Conservation (phyloP, 2,329 filamentous ascomycete genomes). For the Fusarium ramigenum region DNA sequence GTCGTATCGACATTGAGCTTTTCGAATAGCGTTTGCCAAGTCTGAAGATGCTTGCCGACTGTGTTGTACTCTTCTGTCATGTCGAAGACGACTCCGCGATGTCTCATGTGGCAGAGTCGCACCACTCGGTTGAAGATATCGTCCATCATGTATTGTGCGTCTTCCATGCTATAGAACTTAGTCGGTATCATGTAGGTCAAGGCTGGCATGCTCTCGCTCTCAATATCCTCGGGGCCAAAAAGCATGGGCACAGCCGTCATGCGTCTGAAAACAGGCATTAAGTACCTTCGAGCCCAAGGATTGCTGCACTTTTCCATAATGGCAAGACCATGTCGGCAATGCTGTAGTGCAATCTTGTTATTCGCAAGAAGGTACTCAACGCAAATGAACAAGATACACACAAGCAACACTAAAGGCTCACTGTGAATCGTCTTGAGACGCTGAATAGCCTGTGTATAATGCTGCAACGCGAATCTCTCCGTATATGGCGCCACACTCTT, state of each 20-base stretch:
- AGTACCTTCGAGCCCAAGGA: background rate
- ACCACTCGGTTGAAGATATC: conserved; percentile 1
- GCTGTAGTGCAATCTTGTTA: background rate
- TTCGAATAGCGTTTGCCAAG: background rate
- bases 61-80: background rate
- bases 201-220: background rate
- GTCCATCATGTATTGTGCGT: conserved; percentile 14
- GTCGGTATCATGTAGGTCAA: background rate
- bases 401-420: background rate
- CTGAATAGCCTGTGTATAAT: conserved; percentile 14
- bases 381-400: conserved; percentile 12
- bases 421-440: background rate
- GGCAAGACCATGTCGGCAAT: background rate
- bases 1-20: background rate
- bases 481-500: background rate
- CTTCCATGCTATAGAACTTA: background rate
- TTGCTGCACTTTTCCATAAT: background rate
- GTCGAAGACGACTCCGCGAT: background rate
- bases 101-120: background rate
- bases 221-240: background rate
- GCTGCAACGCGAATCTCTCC: background rate
- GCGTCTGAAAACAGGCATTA: conserved; percentile 10
- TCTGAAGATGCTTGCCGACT: background rate
- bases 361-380: conserved; percentile 1
- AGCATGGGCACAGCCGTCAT: conserved; percentile 6